These are phyloP conservation scores for Apodospora peruviana DNA, from an alignment of 495 filamentous ascomycete species.

Conservation along the genomic window DNA sequence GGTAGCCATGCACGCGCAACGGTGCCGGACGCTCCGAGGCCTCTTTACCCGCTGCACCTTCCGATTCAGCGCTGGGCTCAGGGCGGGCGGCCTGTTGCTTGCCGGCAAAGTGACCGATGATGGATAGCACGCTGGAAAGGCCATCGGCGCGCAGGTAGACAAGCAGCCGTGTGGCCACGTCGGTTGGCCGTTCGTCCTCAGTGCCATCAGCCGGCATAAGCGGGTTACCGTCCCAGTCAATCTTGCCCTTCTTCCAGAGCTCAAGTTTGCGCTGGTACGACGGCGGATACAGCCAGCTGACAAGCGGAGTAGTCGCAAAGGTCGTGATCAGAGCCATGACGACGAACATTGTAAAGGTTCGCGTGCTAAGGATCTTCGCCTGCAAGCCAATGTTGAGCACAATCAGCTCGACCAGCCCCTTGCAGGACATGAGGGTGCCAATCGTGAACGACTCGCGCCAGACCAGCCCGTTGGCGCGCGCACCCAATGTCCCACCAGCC, in stretches of 20 bases:
- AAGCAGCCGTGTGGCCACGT: constrained; percentile 35
- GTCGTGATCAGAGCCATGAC: constrained; percentile 91
- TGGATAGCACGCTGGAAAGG: constrained; percentile 72
- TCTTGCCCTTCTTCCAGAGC: constrained; percentile 80
- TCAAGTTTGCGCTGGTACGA: constrained; percentile 87
- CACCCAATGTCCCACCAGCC: constrained; percentile 71
- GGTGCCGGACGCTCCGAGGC: constrained; percentile 35
- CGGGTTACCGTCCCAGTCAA: constrained; percentile 78
- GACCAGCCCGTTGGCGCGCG: constrained; percentile 65
- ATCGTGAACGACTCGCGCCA: constrained; percentile 91
- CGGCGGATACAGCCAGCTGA: constrained; percentile 70
- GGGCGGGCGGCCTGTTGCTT: constrained; percentile 14
- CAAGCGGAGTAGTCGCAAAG: constrained; percentile 78
- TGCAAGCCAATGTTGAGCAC: constrained; percentile 92
- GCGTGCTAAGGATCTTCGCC: constrained; percentile 75
- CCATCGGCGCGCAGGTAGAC: constrained; percentile 76
- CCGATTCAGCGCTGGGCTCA: constrained; percentile 8
- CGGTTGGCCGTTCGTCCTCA: constrained; percentile 34
- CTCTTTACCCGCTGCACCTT: background rate
- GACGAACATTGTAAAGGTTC: constrained; percentile 94
- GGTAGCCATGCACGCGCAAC: constrained; percentile 74
- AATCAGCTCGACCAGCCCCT: constrained; percentile 89
- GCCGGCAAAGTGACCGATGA: constrained; percentile 64
- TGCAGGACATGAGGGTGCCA: constrained; percentile 90
- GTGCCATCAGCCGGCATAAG: constrained; percentile 33